Percentiles rank a stretch among this genome's conserved stretches.
Conservation (phyloP, 192 early-diverging fungal genomes). For the Entomortierella lignicola region DNA sequence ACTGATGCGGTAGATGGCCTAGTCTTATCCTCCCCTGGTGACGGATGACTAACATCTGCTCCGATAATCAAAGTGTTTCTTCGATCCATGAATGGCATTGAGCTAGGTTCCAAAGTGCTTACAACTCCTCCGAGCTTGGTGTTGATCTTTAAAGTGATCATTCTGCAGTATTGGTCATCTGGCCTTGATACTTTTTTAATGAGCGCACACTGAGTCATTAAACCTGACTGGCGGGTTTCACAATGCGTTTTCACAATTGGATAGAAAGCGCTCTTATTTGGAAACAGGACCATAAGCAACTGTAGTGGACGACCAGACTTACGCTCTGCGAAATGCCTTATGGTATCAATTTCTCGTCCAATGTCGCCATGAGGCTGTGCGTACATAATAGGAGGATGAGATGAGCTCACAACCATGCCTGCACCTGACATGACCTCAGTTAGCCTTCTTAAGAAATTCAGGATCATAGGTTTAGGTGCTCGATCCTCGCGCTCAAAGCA, state of each 20-base stretch:
- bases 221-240: neutral
- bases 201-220: constrained; percentile 28
- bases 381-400: constrained; percentile 14
- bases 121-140: constrained; percentile 64
- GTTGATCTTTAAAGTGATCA: constrained; percentile 90
- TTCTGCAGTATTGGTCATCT: constrained; percentile 81
- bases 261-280: constrained; percentile 16
- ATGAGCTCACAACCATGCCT: constrained; percentile 5
- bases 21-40: constrained; percentile 59
- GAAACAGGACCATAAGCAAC: constrained; percentile 5
- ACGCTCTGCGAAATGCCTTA: neutral
- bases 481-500: constrained; percentile 15
- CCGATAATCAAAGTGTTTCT: constrained; percentile 82
- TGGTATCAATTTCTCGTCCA: neutral
- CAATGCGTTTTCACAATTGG: constrained; percentile 14
- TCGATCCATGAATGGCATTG: constrained; percentile 69
- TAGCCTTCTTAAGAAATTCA: constrained; percentile 4
- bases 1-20: constrained; percentile 24
- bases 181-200: neutral
- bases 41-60: constrained; percentile 85
- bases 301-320: neutral
- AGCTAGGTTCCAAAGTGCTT: neutral
- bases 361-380: constrained; percentile 5
- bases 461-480: neutral
- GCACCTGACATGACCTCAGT: neutral